phyloP scores from a whole-genome alignment of 1,284 basidiomycete species.

The Ceratobasidium sp. region DNA sequence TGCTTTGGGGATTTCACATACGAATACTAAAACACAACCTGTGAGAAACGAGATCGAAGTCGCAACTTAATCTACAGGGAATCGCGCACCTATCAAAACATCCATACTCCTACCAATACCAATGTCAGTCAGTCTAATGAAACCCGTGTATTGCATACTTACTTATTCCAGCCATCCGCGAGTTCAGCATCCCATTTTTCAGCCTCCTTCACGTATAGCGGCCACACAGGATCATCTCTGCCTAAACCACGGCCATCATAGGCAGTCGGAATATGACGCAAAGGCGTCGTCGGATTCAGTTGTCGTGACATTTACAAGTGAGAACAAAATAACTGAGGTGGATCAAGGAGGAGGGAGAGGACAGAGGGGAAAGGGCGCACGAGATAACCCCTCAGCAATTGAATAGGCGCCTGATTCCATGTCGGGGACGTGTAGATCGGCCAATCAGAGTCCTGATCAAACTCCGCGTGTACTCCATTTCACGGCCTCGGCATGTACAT shows the following conservation, averaged over 20 bases:
- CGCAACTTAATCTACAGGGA: neutral
- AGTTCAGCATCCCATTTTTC: conserved; percentile 12
- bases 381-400: too few species aligned
- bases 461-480: too few species aligned
- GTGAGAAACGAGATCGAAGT: neutral
- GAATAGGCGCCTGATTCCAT: neutral
- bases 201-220: conserved; percentile 10
- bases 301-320: neutral
- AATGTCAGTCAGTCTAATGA: neutral
- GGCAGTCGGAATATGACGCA: neutral
- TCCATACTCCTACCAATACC: conserved; percentile 12
- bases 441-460: too few species aligned
- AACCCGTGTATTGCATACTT: neutral
- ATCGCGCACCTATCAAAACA: conserved; percentile 1
- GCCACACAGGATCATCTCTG: conserved; percentile 31
- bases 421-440: too few species aligned
- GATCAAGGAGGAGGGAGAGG: neutral
- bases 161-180: conserved; percentile 29
- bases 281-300: neutral
- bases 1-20: too few species aligned
- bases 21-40: neutral
- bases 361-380: too few species aligned
- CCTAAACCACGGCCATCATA: conserved; percentile 17
- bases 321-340: neutral
- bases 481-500: neutral